Evolutionary conservation across 352 stramenopile species (phyloP), one percentile per base, ranked within the genome.

Genomic region (Phytophthora litchii): DNA sequence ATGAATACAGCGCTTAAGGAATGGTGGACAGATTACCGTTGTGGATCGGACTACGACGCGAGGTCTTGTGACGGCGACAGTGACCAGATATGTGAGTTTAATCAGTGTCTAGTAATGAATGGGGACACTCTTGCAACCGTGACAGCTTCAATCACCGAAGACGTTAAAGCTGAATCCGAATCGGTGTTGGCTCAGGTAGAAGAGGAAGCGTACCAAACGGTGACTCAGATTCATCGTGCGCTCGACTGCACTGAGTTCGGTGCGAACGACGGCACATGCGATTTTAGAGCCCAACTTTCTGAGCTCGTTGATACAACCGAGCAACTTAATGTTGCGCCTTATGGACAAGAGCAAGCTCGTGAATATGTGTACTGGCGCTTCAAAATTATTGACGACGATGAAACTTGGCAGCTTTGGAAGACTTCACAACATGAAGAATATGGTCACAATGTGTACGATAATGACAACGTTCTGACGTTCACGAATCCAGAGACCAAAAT

Each of bases 341-440:
- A 51, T 1, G 34, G n/a, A 1, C 7, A 20, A 27, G 32, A 17
- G 3, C 42, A 73, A 21, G 40, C 67, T 14, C 65, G 57, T 14
- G 45, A 76, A 14, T 92, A 75, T 37, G 76, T 89, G 1, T 85
- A 75, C 52, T 92, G 83, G 83, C 80, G 81, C 31, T 90, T 78
- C 60, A 74, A 75, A 19, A 53, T 91, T 29, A 35, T 64, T 1
- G 67, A 64, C 21, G 61, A 77, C 20, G 50, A 27, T 3, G 56
- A 62, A 16, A 62, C 68, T 20, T 86, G 77, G 74, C 63, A 74
- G 41, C 41, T 87, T 12, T 88, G 74, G 71, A 70, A 84, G 29
- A 67, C 62, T 13, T 32, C 17, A 19, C 61, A 47, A 27, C 38
- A 54, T 7, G 29, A 34, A 20, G 10, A 21, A 7, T 62, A 71